These are phyloP conservation scores for Microbotryum saponariae DNA, from an alignment of 1,284 basidiomycete species.

Conservation along the genomic window DNA sequence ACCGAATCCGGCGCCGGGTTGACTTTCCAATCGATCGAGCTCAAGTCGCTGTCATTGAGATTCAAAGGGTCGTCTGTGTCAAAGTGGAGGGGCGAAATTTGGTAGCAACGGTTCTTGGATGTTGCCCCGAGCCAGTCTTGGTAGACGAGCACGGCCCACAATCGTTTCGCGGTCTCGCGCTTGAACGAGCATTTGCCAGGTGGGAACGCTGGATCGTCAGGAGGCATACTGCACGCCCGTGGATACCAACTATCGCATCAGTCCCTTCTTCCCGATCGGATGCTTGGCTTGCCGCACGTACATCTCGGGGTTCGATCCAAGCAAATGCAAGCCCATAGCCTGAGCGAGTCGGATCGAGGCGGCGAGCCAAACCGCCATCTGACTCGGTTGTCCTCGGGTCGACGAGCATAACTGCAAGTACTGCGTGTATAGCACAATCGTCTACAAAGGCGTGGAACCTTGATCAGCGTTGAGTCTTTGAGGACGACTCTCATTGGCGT, in stretches of 20 bases:
- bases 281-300: not conserved
- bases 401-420: constrained; percentile 32
- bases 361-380: constrained; percentile 32
- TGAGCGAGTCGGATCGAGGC: constrained; percentile 29
- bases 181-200: constrained; percentile 34
- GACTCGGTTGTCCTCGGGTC: constrained; percentile 27
- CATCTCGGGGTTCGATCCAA: constrained; percentile 30
- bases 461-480: not conserved
- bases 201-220: constrained; percentile 34
- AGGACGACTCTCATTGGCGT: not conserved
- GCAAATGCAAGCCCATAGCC: constrained; percentile 30
- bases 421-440: constrained; percentile 33
- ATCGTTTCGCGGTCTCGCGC: constrained; percentile 32
- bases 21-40: constrained; percentile 14
- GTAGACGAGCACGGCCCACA: constrained; percentile 33
- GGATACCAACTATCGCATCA: not conserved
- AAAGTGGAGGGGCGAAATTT: constrained; percentile 26
- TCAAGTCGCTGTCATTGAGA: constrained; percentile 30
- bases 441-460: constrained; percentile 6
- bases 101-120: constrained; percentile 22
- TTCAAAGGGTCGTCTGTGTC: constrained; percentile 32
- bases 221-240: constrained; percentile 22
- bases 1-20: constrained; percentile 20
- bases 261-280: not conserved
- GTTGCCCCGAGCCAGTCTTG: constrained; percentile 33